Base-by-base conservation (phyloP, 2,329 filamentous ascomycete species). In the Cryphonectria parasitica region DNA sequence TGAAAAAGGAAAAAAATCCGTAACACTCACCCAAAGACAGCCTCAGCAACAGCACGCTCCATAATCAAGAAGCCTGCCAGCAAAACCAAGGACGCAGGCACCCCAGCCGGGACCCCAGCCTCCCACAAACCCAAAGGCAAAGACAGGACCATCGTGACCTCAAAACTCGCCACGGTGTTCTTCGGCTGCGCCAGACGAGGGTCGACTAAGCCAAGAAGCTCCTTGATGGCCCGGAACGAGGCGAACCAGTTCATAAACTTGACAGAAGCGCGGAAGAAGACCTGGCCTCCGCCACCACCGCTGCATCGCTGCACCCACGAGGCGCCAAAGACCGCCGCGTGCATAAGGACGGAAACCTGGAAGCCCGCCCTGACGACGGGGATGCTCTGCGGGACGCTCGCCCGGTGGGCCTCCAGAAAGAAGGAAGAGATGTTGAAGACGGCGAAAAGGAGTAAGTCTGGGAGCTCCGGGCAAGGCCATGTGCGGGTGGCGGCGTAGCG, bases 181-280 rank as follows among this genome's bases (percentile, higher is more conserved):
- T 36, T 64, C 28, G 39, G 25, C 39, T 36, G 31, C 22, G 36
- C 36, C 28, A 71, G 61, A 7, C 63, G 54, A 6, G 63, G 63
- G 1, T 71, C 63, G 28, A 69, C n/a, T 34, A 28, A 7, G 19
- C 39, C 36, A 10, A 69, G 17, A 8, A 17, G 11, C 25, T 3
- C 31, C 0, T 13, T 13, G 10, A 19, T 15, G 34, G 41, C 10
- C 17, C 69, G 69, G 49, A 69, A 71, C 56, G 66, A 71, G 56
- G n/a, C 62, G 17, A 71, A 71, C 69, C 69, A 71, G 63, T 69
- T 69, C 34, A 71, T 22, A 6, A 71, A 64, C 67, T 69, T 71
- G 63, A 69, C 58, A 28, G 62, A 69, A n/a, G 62, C 45, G 43
- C 67, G 68, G 28, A 69, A 71, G 13, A 71, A 45, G 19, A 13